Conservation (phyloP, 495 filamentous ascomycete genomes). For the Aspergillus coremiiformis region DNA sequence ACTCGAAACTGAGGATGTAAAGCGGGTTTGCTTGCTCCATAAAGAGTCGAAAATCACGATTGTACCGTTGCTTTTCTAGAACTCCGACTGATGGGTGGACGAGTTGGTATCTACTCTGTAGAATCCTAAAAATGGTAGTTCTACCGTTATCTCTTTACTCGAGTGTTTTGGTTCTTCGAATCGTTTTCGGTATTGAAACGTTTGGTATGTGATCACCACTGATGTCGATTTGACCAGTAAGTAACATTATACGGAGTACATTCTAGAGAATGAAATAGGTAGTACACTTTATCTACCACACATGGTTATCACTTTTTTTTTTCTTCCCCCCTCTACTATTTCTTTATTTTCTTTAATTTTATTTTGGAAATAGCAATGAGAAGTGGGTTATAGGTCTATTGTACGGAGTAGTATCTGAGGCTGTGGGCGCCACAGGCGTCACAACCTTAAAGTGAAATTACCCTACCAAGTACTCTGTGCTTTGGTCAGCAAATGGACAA, state of each 20-base stretch:
- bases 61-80: slow-evolving; percentile 1
- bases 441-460: slow-evolving; percentile 1
- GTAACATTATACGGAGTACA: background rate
- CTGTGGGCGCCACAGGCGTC: slow-evolving; percentile 6
- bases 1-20: background rate
- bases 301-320: no score
- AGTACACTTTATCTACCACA: no score
- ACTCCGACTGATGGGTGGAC: background rate
- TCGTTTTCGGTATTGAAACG: background rate
- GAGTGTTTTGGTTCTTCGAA: background rate
- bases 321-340: no score
- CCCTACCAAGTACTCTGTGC: no score
- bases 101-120: background rate
- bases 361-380: no score
- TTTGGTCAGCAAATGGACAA: background rate
- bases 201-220: slow-evolving; percentile 1
- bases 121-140: background rate
- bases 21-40: background rate
- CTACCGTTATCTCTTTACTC: background rate
- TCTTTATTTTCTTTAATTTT: no score
- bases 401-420: no score
- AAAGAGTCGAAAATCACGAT: background rate
- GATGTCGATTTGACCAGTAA: background rate
- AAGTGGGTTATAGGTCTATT: background rate
- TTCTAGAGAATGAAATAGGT: no score